Conservation (phyloP, 2,329 filamentous ascomycete genomes). For the Podosphaera fusca region DNA sequence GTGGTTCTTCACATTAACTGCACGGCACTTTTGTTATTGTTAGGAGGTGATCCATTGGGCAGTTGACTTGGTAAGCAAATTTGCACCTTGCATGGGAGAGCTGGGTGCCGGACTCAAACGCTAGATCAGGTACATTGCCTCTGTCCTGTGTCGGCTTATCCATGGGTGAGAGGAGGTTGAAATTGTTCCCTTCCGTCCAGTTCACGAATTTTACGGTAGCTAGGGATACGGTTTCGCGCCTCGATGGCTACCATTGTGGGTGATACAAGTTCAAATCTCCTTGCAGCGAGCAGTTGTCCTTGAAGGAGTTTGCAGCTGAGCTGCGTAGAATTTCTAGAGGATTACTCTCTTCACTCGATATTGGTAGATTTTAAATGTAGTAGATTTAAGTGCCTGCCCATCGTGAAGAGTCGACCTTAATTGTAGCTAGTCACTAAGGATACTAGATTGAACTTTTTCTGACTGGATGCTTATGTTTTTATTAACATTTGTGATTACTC, state of each 20-base stretch:
- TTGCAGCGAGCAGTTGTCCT: background rate
- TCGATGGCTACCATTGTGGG: background rate
- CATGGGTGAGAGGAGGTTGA: background rate
- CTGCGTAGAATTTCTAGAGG: background rate
- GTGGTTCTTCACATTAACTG: background rate
- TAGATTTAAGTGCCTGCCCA: background rate
- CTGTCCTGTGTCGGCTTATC: background rate
- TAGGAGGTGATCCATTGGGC: background rate
- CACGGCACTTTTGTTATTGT: background rate
- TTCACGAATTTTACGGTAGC: background rate
- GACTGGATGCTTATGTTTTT: background rate
- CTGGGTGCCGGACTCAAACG: background rate
- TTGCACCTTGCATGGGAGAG: background rate
- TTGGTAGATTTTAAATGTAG: background rate
- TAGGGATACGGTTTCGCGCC: background rate
- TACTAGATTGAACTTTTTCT: background rate
- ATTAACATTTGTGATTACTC: background rate
- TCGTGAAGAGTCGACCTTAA: background rate
- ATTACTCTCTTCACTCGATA: background rate
- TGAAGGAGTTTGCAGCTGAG: background rate
- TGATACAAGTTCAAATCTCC: background rate
- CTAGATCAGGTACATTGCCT: background rate
- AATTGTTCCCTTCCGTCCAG: background rate
- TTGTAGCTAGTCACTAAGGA: background rate
- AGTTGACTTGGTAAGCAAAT: background rate